Percentiles rank a stretch among this genome's conserved stretches.
Conservation (phyloP, 768 basidiomycete species). For the Amanita subjunquillea region DNA sequence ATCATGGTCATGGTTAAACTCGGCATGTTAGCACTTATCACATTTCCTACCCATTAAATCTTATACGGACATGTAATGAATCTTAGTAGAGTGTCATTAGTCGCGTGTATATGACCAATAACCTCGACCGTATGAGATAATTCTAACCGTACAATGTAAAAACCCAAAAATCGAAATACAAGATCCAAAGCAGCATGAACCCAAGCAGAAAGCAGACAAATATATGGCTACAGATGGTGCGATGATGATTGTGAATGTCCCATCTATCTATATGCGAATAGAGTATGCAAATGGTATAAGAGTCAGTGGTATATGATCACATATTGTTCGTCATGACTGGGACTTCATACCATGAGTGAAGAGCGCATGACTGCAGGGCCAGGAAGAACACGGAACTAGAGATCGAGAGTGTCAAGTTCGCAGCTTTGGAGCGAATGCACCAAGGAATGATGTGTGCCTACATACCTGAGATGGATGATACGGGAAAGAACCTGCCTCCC, state of each 20-base stretch:
- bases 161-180: neutral
- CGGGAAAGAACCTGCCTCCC: slow-evolving; percentile 16
- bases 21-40: neutral
- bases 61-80: neutral
- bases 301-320: neutral
- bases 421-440: neutral
- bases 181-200: neutral
- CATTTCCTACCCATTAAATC: neutral
- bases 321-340: neutral
- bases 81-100: neutral
- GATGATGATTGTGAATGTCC: slow-evolving; percentile 2
- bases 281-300: neutral
- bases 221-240: slow-evolving; percentile 8
- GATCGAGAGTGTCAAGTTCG: neutral
- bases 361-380: slow-evolving; percentile 3
- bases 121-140: neutral
- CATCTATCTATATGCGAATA: slow-evolving; percentile 5
- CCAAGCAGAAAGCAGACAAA: slow-evolving; percentile 1
- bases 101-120: slow-evolving; percentile 5
- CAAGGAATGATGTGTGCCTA: neutral
- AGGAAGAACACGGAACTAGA: slow-evolving; percentile 4
- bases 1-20: neutral
- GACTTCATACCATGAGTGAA: neutral
- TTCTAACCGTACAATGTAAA: slow-evolving; percentile 1
- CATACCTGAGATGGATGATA: slow-evolving; percentile 23